Base-by-base conservation (phyloP, 345 rosid genomes). In the Eucalyptus sp. region DNA sequence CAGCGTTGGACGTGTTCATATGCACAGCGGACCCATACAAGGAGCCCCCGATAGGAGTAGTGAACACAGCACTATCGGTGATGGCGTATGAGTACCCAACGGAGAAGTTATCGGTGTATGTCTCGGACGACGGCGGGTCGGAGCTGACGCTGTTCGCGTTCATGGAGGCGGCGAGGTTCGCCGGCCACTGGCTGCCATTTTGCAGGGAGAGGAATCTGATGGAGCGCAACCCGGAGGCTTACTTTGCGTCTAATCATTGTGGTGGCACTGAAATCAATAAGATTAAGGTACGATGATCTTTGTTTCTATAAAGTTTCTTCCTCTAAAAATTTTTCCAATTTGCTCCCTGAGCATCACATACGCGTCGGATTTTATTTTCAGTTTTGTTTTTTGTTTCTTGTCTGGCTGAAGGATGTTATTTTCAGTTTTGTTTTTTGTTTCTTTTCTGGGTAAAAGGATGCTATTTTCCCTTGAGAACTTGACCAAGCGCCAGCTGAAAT, bases 11-110 rank as follows among this genome's bases (percentile, higher is more conserved):
- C 52, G 93, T 97, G 90, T 95, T 97, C 86, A 89, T 97, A 60
- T 97, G 99, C 95, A 96, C 98, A 25, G 98, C 99, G 50, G 98
- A 96, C 91, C 99, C 99, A 0, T 93, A 91, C 92, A 97, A 94
- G 91, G 99, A 97, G 90, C 99, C 98, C 14, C 99, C 99, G 1
- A 87, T 94, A 16, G 90, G 90, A 51, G 96, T 93, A 50, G 97
- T 92, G 83, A 96, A 94, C 94, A 96, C 99, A 6, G 96, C 93
- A 17, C 91, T 97, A 64, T 97, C 99, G 1, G 95, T 94, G 68
- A 92, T 97, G 97, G 97, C 95, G 5, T 97, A 94, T 31, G 96
- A 95, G 50, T 97, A 97, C 89, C 99, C 99, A 5, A 41, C 92
- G 6, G 94, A 94, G 87, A 97, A 94, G 93, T 43, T 95, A 44